phyloP scores from a whole-genome alignment of 2,329 filamentous ascomycete species.

The Stagonosporopsis cucurbitacearum region DNA sequence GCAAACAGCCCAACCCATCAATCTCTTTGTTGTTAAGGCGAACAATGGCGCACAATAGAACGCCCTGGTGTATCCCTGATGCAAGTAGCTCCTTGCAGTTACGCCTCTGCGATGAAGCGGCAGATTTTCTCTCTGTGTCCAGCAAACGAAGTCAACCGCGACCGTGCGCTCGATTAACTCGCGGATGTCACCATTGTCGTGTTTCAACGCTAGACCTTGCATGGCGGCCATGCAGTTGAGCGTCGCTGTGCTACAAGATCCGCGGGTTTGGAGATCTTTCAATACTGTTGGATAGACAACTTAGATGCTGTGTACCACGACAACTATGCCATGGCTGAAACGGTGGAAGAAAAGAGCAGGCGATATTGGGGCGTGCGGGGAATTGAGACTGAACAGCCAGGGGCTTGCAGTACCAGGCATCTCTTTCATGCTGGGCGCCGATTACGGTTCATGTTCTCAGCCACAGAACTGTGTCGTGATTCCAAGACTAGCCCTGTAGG shows the following conservation, averaged over 20 bases:
- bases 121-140: conserved; percentile 28
- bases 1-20: not conserved
- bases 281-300: conserved; percentile 19
- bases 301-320: conserved; percentile 11
- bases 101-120: conserved; percentile 15
- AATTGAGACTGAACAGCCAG: not conserved
- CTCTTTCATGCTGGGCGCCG: not conserved
- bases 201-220: conserved; percentile 17
- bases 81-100: conserved; percentile 20
- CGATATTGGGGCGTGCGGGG: not conserved
- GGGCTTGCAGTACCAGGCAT: not conserved
- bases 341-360: not conserved
- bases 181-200: conserved; percentile 11
- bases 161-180: conserved; percentile 7
- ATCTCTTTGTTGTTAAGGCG: conserved; percentile 28
- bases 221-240: conserved; percentile 20
- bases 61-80: conserved; percentile 27
- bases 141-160: conserved; percentile 5
- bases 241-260: conserved; percentile 12
- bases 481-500: not conserved
- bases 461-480: not conserved
- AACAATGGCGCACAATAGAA: conserved; percentile 31
- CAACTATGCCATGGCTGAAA: conserved; percentile 5
- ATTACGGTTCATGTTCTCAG: not conserved
- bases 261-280: conserved; percentile 1